Evolutionary conservation across 2,329 filamentous ascomycete species (phyloP), one percentile per base, ranked within the genome.

Genomic region (Didymella segeticola): DNA sequence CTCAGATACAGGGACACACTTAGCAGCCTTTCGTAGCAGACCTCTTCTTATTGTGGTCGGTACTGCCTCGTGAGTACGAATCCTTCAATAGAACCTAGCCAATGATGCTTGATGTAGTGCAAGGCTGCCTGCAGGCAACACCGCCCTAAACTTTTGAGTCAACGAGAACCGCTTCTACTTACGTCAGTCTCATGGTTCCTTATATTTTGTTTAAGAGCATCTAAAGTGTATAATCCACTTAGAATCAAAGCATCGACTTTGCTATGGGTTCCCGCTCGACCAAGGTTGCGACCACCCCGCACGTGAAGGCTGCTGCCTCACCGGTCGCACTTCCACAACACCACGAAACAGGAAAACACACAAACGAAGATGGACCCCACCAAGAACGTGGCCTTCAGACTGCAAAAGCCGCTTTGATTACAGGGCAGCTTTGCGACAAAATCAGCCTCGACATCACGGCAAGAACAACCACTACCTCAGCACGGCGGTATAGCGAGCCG

Each of bases 61-160:
- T 14, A 19, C 5, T 41, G 27, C 25, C 36, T 47, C 25, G 19
- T 31, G 27, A 26, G 8, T 26, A 43, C 37, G 43, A 9, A 53
- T 53, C 49, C 25, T 52, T 27, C 6, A 33, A 31, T 22, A n/a
- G 7, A 19, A 25, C n/a, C 17, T 10, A 43, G 49, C 67, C 65
- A 68, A 69, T 67, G 51, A 55, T 26, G 30, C 47, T 37, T 34
- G 26, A 36, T 17, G 42, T 41, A 15, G 38, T 47, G 26, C 56
- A 47, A 65, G 64, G 68, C 58, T 67, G 62, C 64, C 67, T 67
- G 57, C 55, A 69, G 64, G 67, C 67, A 70, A 43, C 66, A 59
- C 57, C 60, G 56, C 60, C 56, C 45, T 57, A 45, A 37, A 19
- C 3, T 56, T 56, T 63, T 66, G 60, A 67, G 53, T 66, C 67